A percentile compares a stretch with the other conserved stretches of the same genome.
These are phyloP conservation scores for Candolleomyces aberdarensis DNA, from an alignment of 768 basidiomycete genomes.

Conservation along the genomic window DNA sequence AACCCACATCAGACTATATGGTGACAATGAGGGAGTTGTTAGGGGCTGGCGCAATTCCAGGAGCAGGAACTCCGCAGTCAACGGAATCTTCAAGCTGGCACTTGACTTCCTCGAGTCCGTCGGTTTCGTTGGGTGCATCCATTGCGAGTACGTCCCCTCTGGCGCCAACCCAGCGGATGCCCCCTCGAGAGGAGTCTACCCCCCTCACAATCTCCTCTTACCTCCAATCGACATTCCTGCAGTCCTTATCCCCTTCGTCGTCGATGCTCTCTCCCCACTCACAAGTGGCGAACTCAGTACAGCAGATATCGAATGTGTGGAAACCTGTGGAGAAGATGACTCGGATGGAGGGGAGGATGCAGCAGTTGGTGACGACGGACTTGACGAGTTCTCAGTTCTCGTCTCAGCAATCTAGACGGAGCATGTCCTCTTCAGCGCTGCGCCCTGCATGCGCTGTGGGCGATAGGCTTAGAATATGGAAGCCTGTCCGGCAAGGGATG, in stretches of 20 bases:
- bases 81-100: conserved; percentile 25
- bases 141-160: conserved; percentile 19
- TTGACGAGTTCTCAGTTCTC: no score
- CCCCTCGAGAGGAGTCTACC: conserved; percentile 24
- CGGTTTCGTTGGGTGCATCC: neutral
- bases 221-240: conserved; percentile 19
- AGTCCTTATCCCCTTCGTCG: conserved; percentile 12
- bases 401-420: no score
- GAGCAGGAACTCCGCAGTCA: conserved; percentile 28
- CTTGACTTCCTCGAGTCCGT: conserved; percentile 10
- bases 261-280: conserved; percentile 9
- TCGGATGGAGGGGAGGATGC: neutral
- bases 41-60: conserved; percentile 39
- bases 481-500: conserved; percentile 9
- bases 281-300: neutral
- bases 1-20: conserved; percentile 21
- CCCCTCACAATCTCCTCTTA: conserved; percentile 13
- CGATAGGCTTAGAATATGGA: conserved; percentile 20
- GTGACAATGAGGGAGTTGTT: conserved; percentile 40
- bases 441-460: no score
- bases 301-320: conserved; percentile 20
- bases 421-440: no score
- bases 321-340: conserved; percentile 29
- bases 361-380: no score
- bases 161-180: conserved; percentile 23